A percentile compares a stretch with the other conserved stretches of the same genome.
Conservation (phyloP, 176 grass and related monocot genomes). For the Eleusine indica region DNA sequence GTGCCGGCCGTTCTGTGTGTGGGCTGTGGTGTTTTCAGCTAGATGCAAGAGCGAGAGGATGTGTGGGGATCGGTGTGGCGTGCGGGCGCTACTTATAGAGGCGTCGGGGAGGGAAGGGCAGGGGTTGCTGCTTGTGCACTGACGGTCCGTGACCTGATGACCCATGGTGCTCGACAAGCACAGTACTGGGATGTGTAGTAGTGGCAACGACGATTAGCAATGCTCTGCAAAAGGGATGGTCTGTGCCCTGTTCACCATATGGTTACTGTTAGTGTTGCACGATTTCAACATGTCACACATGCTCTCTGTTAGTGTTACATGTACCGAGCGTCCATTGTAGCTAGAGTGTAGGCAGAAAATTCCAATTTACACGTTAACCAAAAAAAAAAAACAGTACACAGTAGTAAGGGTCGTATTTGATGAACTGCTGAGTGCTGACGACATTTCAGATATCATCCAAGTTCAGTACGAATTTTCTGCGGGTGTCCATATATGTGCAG, state of each 20-base stretch:
- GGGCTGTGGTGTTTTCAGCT: not conserved
- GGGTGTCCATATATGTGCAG: no score
- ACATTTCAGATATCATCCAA: not conserved
- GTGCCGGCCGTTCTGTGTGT: not conserved
- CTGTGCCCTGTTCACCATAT: not conserved
- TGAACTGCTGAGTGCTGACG: no score
- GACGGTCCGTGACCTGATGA: not conserved
- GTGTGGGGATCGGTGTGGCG: slow-evolving; percentile 18
- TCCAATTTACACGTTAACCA: no score
- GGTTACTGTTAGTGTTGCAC: no score
- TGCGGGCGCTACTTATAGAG: slow-evolving; percentile 30
- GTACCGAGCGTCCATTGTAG: no score
- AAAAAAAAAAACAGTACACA: no score
- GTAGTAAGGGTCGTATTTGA: no score
- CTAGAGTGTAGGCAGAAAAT: no score
- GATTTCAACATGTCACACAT: no score
- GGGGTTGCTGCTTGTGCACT: not conserved
- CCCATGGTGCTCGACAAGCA: not conserved
- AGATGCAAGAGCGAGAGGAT: not conserved
- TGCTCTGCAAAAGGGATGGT: not conserved
- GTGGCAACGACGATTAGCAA: not conserved
- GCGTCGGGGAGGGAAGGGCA: not conserved
- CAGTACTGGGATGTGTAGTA: not conserved
- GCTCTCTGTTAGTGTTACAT: no score
- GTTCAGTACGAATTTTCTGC: not conserved